These are phyloP conservation scores for Cylindrotheca fusiformis DNA, from an alignment of 108 stramenopile genomes.

Conservation along the genomic window DNA sequence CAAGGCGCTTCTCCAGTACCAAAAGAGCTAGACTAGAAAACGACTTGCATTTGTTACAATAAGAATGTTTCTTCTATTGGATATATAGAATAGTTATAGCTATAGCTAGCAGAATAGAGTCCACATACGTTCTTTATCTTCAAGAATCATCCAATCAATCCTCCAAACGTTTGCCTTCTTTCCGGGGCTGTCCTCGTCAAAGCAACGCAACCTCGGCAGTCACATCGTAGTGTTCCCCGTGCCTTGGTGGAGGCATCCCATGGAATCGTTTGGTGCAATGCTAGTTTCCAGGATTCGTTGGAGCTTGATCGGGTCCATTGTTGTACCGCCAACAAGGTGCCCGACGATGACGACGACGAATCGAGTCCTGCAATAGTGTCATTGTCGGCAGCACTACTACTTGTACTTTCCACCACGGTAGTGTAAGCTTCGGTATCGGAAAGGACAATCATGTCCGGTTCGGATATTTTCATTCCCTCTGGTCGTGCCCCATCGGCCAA, in stretches of 20 bases:
- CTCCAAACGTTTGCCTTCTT: slow-evolving; percentile 64
- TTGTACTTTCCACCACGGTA: slow-evolving; percentile 70
- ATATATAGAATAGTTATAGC: no score
- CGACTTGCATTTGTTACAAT: no score
- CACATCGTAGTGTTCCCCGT: slow-evolving; percentile 70
- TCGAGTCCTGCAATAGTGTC: slow-evolving; percentile 37
- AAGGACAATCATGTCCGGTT: slow-evolving; percentile 48
- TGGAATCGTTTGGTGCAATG: slow-evolving; percentile 78
- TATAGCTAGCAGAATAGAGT: no score
- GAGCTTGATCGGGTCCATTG: slow-evolving; percentile 43
- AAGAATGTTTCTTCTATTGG: no score
- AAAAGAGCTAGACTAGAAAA: no score
- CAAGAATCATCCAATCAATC: slow-evolving; percentile 44
- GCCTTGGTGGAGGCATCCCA: slow-evolving; percentile 67
- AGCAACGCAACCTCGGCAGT: slow-evolving; percentile 79
- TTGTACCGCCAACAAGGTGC: slow-evolving; percentile 67
- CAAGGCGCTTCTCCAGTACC: no score
- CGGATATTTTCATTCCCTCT: slow-evolving; percentile 62
- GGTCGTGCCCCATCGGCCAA: slow-evolving; percentile 69
- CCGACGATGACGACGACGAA: slow-evolving; percentile 14
- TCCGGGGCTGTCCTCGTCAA: slow-evolving; percentile 49
- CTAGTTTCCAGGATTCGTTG: slow-evolving; percentile 59
- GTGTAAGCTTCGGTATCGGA: slow-evolving; percentile 62
- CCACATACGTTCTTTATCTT: no score
- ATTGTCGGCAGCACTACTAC: slow-evolving; percentile 36